phyloP scores from a whole-genome alignment of 192 early-diverging fungal genomes.

The Coemansia sp. region DNA sequence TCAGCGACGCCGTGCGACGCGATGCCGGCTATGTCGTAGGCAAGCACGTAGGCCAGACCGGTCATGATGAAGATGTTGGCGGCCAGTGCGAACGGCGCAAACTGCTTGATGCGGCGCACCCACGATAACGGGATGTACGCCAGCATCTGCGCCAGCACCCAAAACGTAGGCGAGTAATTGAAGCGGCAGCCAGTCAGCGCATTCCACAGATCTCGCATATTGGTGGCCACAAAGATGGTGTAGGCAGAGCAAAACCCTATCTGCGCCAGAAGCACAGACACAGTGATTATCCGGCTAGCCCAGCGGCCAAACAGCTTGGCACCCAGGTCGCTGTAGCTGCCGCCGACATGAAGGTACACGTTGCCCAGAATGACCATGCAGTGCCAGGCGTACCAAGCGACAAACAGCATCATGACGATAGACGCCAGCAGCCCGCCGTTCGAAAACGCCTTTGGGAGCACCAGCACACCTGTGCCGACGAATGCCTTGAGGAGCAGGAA shows the following conservation, averaged over 20 bases:
- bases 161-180: conserved; percentile 65
- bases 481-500: conserved; percentile 79
- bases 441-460: conserved; percentile 70
- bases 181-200: conserved; percentile 63
- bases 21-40: conserved; percentile 60
- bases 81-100: conserved; percentile 80
- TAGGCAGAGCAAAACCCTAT: conserved; percentile 88
- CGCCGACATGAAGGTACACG: conserved; percentile 57
- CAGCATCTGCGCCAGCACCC: conserved; percentile 71
- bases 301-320: conserved; percentile 56
- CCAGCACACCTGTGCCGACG: conserved; percentile 76
- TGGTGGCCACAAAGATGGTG: conserved; percentile 85
- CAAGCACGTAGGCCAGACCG: conserved; percentile 82
- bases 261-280: conserved; percentile 68
- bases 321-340: conserved; percentile 67
- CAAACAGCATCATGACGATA: conserved; percentile 44
- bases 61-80: conserved; percentile 91
- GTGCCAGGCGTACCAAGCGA: conserved; percentile 62
- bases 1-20: conserved; percentile 50
- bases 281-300: conserved; percentile 58
- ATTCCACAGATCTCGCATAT: conserved; percentile 65
- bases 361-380: conserved; percentile 65
- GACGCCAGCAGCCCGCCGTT: conserved; percentile 73
- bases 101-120: conserved; percentile 87
- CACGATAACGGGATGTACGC: conserved; percentile 80